Percentiles rank a stretch among this genome's conserved stretches.
Evolutionary conservation across 345 rosid genomes (phyloP).

Genomic region (Eutrema yunnanense): DNA sequence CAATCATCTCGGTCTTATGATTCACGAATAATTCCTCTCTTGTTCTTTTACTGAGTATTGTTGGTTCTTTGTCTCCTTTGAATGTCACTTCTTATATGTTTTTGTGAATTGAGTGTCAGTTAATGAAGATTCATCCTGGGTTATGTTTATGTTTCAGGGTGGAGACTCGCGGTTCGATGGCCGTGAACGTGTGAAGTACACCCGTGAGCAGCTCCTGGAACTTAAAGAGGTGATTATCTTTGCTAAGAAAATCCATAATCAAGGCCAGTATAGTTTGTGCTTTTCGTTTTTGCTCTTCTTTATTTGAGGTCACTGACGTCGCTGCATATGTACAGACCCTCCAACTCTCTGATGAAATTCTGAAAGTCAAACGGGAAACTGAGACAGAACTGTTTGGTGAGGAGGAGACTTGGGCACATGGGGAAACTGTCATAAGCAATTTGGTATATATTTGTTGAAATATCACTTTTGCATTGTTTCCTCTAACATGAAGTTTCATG

Average conservation of each 20-base stretch:
- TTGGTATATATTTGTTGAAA: slow-evolving; percentile 1
- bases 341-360: slow-evolving; percentile 51
- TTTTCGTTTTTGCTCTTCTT: background rate
- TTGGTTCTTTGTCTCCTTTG: background rate
- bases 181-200: slow-evolving; percentile 52
- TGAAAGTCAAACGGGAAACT: slow-evolving; percentile 56
- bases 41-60: background rate
- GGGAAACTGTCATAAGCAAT: slow-evolving; percentile 51
- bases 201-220: slow-evolving; percentile 64
- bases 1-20: background rate
- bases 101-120: background rate
- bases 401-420: slow-evolving; percentile 57
- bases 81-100: background rate
- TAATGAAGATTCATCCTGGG: background rate
- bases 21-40: background rate
- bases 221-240: slow-evolving; percentile 49
- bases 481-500: background rate
- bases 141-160: slow-evolving; percentile 24
- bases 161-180: slow-evolving; percentile 49
- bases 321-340: slow-evolving; percentile 27
- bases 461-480: background rate
- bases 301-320: background rate
- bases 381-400: slow-evolving; percentile 57
- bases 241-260: background rate
- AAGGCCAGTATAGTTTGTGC: background rate